Conservation (phyloP, 2,329 filamentous ascomycete genomes). For the Apiospora pterosperma region DNA sequence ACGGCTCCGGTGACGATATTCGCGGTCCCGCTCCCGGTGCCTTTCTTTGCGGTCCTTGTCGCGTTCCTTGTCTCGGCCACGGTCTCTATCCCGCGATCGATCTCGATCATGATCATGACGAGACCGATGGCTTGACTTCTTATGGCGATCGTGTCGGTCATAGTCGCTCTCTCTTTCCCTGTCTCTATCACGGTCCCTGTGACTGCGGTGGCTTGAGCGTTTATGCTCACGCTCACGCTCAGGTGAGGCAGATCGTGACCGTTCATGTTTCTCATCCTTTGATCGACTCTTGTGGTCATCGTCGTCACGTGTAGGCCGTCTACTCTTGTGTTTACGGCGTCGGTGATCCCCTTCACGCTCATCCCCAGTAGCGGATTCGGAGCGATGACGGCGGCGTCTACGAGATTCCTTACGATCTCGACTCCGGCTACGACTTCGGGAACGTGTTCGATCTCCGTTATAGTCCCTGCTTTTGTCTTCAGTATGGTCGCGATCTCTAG, state of each 20-base stretch:
- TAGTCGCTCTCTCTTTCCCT: conserved; percentile 39
- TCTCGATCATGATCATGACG: conserved; percentile 38
- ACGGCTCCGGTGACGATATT: conserved; percentile 27
- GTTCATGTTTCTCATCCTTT: conserved; percentile 43
- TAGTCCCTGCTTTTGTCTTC: conserved; percentile 23
- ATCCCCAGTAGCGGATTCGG: conserved; percentile 42
- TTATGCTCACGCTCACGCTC: conserved; percentile 37
- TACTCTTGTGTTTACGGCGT: conserved; percentile 47
- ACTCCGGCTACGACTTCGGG: conserved; percentile 36
- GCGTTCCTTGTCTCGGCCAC: conserved; percentile 32
- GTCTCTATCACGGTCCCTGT: conserved; percentile 30
- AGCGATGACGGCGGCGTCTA: conserved; percentile 53
- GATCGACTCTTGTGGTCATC: conserved; percentile 37
- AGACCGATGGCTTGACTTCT: conserved; percentile 34
- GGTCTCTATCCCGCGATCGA: conserved; percentile 32
- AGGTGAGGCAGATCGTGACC: conserved; percentile 63
- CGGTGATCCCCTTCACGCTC: conserved; percentile 48
- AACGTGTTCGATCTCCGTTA: conserved; percentile 26
- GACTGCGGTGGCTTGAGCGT: not conserved
- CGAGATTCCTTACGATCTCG: conserved; percentile 44
- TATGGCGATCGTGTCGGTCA: conserved; percentile 19
- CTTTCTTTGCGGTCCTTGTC: conserved; percentile 28
- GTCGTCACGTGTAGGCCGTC: conserved; percentile 42
- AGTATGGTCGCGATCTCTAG: conserved; percentile 29
- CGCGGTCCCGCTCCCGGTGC: conserved; percentile 28